Percentiles rank a stretch among this genome's conserved stretches.
These are phyloP conservation scores for Kwoniella dendrophila DNA, from an alignment of 768 basidiomycete species.

Conservation along the genomic window DNA sequence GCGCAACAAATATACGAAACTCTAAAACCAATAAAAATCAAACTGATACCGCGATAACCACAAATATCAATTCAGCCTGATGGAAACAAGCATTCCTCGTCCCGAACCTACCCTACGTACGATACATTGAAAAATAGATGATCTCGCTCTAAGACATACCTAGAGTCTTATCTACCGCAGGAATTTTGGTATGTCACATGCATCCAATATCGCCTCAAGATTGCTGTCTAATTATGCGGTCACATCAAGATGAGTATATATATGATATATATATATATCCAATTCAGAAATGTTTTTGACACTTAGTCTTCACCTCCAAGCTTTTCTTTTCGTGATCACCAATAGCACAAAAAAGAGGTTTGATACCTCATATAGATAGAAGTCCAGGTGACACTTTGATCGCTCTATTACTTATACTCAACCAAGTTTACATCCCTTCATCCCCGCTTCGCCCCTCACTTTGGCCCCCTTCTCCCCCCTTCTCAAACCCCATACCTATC, in stretches of 20 bases:
- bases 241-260: too few relatives aligned
- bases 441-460: background rate
- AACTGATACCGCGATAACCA: constrained; percentile 6
- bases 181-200: too few relatives aligned
- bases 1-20: too few relatives aligned
- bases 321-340: background rate
- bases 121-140: background rate
- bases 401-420: background rate
- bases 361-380: constrained; percentile 8
- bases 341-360: background rate
- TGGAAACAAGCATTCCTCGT: background rate
- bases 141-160: constrained; percentile 10
- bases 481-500: background rate
- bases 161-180: too few relatives aligned
- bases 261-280: too few relatives aligned
- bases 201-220: too few relatives aligned
- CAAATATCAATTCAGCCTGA: constrained; percentile 7
- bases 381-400: constrained; percentile 4
- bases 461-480: background rate
- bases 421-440: background rate
- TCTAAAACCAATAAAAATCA: too few relatives aligned
- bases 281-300: too few relatives aligned
- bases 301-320: background rate
- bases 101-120: background rate
- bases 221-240: too few relatives aligned